Percentiles rank a stretch among this genome's conserved stretches.
These are phyloP conservation scores for Epichloe sp. DNA, from an alignment of 2,329 filamentous ascomycete genomes.

Conservation along the genomic window DNA sequence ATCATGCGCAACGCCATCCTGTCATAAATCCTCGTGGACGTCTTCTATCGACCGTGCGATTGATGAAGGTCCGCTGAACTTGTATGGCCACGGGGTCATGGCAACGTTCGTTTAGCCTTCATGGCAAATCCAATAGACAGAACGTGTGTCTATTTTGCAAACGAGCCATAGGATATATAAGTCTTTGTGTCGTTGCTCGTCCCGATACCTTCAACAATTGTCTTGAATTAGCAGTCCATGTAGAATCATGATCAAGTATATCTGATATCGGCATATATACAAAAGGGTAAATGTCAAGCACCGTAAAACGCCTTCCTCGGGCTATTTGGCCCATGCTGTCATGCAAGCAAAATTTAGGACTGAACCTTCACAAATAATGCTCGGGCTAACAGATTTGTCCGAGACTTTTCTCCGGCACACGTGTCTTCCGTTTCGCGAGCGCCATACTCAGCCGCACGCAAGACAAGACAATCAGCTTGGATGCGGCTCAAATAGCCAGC, in stretches of 20 bases:
- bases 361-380: no score
- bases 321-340: neutral
- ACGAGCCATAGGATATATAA: no score
- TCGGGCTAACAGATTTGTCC: neutral
- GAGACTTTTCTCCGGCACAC: neutral
- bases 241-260: neutral
- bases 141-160: no score
- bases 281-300: neutral
- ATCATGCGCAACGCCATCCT: no score
- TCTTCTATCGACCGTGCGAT: no score
- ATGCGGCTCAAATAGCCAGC: slow-evolving; percentile 45
- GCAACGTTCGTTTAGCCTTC: neutral
- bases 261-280: neutral
- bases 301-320: neutral
- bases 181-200: no score
- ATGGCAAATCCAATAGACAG: no score
- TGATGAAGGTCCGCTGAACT: neutral
- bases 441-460: neutral
- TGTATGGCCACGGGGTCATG: neutral
- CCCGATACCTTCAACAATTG: no score
- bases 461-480: neutral
- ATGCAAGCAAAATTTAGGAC: neutral
- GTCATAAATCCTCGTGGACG: no score
- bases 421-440: neutral
- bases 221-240: no score